These are phyloP conservation scores for Boletus sp. DNA, from an alignment of 768 basidiomycete species.

Conservation along the genomic window DNA sequence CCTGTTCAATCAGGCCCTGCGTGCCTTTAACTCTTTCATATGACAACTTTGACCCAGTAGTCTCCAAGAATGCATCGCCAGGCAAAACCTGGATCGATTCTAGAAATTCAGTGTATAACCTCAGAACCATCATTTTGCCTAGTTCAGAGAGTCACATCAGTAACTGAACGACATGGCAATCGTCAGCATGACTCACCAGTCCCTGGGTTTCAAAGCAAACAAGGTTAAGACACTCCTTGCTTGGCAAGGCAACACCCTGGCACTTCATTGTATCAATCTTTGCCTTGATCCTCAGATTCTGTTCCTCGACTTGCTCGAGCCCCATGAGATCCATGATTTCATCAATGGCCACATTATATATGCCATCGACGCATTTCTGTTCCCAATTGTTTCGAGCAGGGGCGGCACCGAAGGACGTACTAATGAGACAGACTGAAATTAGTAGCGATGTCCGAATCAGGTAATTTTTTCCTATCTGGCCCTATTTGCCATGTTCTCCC, in stretches of 20 bases:
- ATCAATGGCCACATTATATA: conserved; percentile 52
- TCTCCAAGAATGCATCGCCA: too few relatives aligned
- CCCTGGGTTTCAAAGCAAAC: conserved; percentile 67
- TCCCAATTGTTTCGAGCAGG: conserved; percentile 17
- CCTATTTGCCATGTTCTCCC: too few relatives aligned
- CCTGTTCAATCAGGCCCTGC: conserved; percentile 38
- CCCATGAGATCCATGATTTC: conserved; percentile 66
- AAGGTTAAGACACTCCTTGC: conserved; percentile 59
- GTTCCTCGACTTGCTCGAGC: conserved; percentile 58
- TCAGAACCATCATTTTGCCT: conserved; percentile 34
- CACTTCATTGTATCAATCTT: conserved; percentile 48
- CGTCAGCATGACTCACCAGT: too few relatives aligned
- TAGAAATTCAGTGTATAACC: conserved; percentile 62
- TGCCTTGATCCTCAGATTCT: conserved; percentile 55
- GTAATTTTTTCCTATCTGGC: too few relatives aligned
- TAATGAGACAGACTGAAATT: too few relatives aligned
- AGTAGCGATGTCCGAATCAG: too few relatives aligned
- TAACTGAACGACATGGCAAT: too few relatives aligned
- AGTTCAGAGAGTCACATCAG: neutral
- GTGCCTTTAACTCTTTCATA: too few relatives aligned
- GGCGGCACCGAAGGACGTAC: conserved; percentile 8
- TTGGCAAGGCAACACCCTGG: conserved; percentile 48
- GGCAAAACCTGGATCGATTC: too few relatives aligned
- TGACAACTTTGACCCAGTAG: too few relatives aligned
- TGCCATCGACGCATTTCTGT: conserved; percentile 52